Conservation (phyloP, 225 moss, liverwort and hornwort species). For the Sphagnum contortum region DNA sequence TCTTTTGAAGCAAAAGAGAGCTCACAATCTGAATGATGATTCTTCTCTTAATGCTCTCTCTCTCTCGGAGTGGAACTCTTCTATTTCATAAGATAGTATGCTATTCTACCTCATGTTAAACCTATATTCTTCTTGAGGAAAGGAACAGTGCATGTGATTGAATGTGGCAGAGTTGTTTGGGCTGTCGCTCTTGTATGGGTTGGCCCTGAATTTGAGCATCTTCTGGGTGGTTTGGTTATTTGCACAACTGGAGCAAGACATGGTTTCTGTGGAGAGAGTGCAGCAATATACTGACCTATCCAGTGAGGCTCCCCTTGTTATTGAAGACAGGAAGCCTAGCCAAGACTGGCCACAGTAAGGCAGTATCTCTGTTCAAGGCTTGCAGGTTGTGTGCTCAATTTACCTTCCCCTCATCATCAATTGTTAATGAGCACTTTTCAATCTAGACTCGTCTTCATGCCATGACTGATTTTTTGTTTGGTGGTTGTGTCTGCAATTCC, state of each 20-base stretch:
- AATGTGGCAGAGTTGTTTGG: conserved; percentile 21
- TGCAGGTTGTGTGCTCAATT: conserved; percentile 8
- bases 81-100: too few relatives aligned
- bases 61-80: too few relatives aligned
- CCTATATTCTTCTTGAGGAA: too few relatives aligned
- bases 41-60: too few relatives aligned
- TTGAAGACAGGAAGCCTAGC: conserved; percentile 19
- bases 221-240: conserved; percentile 24
- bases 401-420: background rate
- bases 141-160: too few relatives aligned
- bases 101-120: too few relatives aligned
- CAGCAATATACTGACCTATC: conserved; percentile 25
- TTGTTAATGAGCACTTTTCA: too few relatives aligned
- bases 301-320: conserved; percentile 25
- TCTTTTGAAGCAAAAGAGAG: too few relatives aligned
- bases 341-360: conserved; percentile 33
- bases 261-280: conserved; percentile 38
- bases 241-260: conserved; percentile 34
- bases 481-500: background rate
- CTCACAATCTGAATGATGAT: too few relatives aligned
- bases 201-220: conserved; percentile 34
- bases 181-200: conserved; percentile 34
- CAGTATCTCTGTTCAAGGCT: conserved; percentile 23
- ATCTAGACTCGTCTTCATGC: too few relatives aligned
- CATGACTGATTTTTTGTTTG: background rate